These are phyloP conservation scores for Pezicula neosporulosa DNA, from an alignment of 2,329 filamentous ascomycete genomes.

Conservation along the genomic window DNA sequence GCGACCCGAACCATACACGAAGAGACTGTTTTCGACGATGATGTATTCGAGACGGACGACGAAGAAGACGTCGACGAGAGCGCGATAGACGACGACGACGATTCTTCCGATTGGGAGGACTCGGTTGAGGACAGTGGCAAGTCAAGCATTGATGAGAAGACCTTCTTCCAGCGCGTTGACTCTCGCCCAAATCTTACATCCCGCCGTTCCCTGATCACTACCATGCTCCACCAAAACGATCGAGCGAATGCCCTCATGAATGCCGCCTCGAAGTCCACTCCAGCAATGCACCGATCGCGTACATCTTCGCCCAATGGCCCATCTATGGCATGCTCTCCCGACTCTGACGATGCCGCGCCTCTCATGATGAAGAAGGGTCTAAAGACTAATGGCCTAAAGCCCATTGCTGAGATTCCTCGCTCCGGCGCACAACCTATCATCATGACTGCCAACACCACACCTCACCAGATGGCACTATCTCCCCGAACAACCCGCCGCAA, in stretches of 20 bases:
- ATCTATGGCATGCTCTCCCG: constrained; percentile 51
- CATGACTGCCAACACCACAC: constrained; percentile 56
- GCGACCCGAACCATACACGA: constrained; percentile 63
- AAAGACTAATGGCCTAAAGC: constrained; percentile 18
- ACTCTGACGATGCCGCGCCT: constrained; percentile 38
- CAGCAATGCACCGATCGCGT: constrained; percentile 53
- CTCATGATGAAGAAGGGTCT: constrained; percentile 51
- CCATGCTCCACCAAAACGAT: constrained; percentile 80
- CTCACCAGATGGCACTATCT: constrained; percentile 73
- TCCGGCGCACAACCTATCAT: constrained; percentile 75
- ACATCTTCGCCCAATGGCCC: constrained; percentile 67
- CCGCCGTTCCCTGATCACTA: constrained; percentile 82
- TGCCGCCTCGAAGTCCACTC: constrained; percentile 49
- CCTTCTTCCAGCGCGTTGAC: constrained; percentile 86
- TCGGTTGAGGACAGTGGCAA: constrained; percentile 79
- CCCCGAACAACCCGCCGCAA: constrained; percentile 89
- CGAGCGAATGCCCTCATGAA: constrained; percentile 67
- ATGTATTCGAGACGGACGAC: constrained; percentile 58
- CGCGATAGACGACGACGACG: constrained; percentile 71
- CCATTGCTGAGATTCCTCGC: constrained; percentile 46
- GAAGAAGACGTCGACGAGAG: constrained; percentile 75
- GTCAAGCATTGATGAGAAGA: constrained; percentile 76
- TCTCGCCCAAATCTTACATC: constrained; percentile 83
- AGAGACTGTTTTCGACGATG: constrained; percentile 47
- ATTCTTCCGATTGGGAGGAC: constrained; percentile 54